A percentile compares a stretch with the other conserved stretches of the same genome.
These are phyloP conservation scores for Rhodotorula mucilaginosa DNA, from an alignment of 1,284 basidiomycete genomes.

Conservation along the genomic window DNA sequence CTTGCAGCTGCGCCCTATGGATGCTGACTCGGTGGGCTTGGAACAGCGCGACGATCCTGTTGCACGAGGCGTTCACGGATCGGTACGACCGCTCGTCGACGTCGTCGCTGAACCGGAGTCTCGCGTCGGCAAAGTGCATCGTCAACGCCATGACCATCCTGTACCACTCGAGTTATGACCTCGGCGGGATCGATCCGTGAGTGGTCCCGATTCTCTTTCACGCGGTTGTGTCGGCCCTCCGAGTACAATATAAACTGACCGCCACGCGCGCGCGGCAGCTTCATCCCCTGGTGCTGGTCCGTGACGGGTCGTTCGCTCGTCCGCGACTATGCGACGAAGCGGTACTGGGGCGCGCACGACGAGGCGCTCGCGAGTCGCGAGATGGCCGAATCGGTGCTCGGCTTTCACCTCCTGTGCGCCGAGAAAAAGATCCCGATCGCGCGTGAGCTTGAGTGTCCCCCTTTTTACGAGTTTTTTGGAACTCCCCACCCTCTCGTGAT, in stretches of 20 bases:
- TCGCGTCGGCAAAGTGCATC: constrained; percentile 33
- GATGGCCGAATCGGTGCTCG: constrained; percentile 33
- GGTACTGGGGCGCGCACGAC: constrained; percentile 23
- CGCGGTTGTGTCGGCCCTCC: too few relatives aligned
- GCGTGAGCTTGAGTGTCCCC: constrained; percentile 6
- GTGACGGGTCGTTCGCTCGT: constrained; percentile 36
- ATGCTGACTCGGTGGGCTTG: too few relatives aligned
- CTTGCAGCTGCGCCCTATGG: neutral
- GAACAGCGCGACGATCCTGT: constrained; percentile 35
- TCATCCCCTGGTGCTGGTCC: constrained; percentile 31
- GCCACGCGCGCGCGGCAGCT: constrained; percentile 1
- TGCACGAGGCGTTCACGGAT: constrained; percentile 36
- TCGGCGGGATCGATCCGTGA: constrained; percentile 35
- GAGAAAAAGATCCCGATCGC: constrained; percentile 12
- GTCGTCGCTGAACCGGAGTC: constrained; percentile 28
- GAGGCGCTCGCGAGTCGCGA: constrained; percentile 12
- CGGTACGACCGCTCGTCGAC: constrained; percentile 21
- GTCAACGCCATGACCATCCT: constrained; percentile 35
- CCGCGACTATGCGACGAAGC: constrained; percentile 32
- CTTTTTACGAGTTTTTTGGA: too few relatives aligned
- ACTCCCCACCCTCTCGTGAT: too few relatives aligned
- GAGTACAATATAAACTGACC: too few relatives aligned
- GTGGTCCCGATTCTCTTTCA: neutral
- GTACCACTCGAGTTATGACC: constrained; percentile 28
- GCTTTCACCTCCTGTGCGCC: constrained; percentile 20